These are phyloP conservation scores for Clavispora santaluciae DNA, from an alignment of 805 yeast species.

Conservation along the genomic window DNA sequence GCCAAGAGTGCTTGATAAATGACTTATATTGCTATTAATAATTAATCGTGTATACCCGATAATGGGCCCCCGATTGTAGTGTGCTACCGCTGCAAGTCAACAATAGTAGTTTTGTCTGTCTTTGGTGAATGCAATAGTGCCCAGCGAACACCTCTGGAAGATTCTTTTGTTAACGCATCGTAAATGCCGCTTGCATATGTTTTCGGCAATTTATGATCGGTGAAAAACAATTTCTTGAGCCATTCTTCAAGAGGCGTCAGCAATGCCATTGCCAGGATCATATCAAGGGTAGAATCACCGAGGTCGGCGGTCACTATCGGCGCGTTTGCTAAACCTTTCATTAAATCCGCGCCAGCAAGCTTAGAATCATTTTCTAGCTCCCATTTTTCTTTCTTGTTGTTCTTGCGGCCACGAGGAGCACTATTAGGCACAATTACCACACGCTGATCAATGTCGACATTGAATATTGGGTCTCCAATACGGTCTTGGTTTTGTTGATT, in stretches of 20 bases:
- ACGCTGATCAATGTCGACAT: constrained; percentile 45
- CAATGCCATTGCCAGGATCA: constrained; percentile 74
- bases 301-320: constrained; percentile 78
- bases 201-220: constrained; percentile 69
- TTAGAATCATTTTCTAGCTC: constrained; percentile 69
- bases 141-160: constrained; percentile 65
- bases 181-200: constrained; percentile 75
- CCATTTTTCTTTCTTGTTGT: constrained; percentile 73
- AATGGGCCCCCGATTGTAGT: no score
- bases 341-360: constrained; percentile 49
- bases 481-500: constrained; percentile 2
- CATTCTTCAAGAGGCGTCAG: constrained; percentile 68
- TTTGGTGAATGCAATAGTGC: constrained; percentile 77
- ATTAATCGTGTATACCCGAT: no score
- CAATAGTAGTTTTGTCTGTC: constrained; percentile 53
- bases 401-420: constrained; percentile 74
- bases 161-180: constrained; percentile 68
- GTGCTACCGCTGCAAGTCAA: constrained; percentile 24
- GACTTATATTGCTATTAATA: no score
- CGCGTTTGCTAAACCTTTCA: constrained; percentile 54
- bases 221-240: constrained; percentile 78
- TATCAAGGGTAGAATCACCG: constrained; percentile 78
- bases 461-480: constrained; percentile 26
- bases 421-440: constrained; percentile 70
- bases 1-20: no score